Conservation (phyloP, 73 alveolate genomes). For the Symbiodinium pilosum region DNA sequence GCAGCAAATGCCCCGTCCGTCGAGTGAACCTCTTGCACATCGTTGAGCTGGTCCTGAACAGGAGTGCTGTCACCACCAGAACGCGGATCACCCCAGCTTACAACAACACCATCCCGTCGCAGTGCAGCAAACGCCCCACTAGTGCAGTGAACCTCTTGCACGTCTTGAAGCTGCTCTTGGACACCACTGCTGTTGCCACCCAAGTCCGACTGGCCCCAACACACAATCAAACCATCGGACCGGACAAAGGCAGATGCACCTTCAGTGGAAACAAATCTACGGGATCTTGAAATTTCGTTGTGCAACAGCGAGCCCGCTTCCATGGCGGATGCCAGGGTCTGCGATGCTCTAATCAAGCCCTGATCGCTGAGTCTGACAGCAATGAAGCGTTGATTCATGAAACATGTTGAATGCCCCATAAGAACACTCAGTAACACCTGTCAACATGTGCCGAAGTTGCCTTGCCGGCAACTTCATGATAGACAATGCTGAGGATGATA, state of each 20-base stretch:
- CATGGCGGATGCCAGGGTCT: background rate
- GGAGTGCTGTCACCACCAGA: constrained; percentile 20
- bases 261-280: background rate
- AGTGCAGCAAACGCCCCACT: constrained; percentile 8
- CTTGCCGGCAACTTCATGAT: no score
- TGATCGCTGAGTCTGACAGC: no score
- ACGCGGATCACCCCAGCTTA: background rate
- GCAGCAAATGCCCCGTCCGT: constrained; percentile 32
- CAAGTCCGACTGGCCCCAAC: background rate
- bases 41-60: background rate
- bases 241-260: background rate
- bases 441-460: no score
- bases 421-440: no score
- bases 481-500: no score
- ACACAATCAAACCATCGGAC: background rate
- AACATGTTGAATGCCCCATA: no score
- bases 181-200: background rate
- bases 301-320: background rate
- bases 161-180: background rate
- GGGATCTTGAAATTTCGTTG: background rate
- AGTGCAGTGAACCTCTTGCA: background rate
- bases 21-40: background rate
- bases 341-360: no score
- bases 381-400: no score
- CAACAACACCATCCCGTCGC: constrained; percentile 6